Evolutionary conservation across 495 filamentous ascomycete genomes (phyloP).

Genomic region (Ramalina intermedia): DNA sequence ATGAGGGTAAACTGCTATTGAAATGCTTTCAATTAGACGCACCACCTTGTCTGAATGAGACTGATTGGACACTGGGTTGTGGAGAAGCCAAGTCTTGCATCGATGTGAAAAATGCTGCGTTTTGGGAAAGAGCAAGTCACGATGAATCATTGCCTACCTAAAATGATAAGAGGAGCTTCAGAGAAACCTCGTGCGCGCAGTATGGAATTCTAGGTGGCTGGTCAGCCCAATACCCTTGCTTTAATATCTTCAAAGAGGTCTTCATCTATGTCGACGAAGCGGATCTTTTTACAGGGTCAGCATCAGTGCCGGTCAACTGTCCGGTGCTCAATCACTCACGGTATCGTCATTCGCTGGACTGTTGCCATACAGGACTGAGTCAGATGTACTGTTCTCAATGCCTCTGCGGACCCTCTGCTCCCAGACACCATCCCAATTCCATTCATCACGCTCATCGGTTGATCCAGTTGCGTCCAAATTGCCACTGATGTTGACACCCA

Average conservation of each 20-base stretch:
- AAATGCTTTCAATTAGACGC: no score
- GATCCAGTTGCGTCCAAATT: conserved; percentile 1
- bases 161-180: no score
- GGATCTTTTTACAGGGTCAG: conserved; percentile 38
- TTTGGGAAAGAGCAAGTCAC: no score
- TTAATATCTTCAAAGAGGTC: conserved; percentile 43
- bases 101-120: no score
- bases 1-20: no score
- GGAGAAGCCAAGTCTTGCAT: no score
- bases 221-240: conserved; percentile 9
- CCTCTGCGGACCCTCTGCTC: conserved; percentile 66
- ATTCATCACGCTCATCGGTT: conserved; percentile 46
- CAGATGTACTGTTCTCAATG: conserved; percentile 59
- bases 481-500: background rate
- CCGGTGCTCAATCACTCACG: conserved; percentile 30
- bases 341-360: conserved; percentile 42
- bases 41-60: no score
- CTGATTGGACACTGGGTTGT: no score
- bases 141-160: no score
- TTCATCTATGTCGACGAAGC: conserved; percentile 51
- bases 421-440: conserved; percentile 97
- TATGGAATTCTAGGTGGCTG: no score
- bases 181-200: no score
- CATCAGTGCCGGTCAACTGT: conserved; percentile 1
- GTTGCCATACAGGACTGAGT: conserved; percentile 59